Evolutionary conservation across 2,329 filamentous ascomycete genomes (phyloP).

Genomic region (Hymenoscyphus salicellus): DNA sequence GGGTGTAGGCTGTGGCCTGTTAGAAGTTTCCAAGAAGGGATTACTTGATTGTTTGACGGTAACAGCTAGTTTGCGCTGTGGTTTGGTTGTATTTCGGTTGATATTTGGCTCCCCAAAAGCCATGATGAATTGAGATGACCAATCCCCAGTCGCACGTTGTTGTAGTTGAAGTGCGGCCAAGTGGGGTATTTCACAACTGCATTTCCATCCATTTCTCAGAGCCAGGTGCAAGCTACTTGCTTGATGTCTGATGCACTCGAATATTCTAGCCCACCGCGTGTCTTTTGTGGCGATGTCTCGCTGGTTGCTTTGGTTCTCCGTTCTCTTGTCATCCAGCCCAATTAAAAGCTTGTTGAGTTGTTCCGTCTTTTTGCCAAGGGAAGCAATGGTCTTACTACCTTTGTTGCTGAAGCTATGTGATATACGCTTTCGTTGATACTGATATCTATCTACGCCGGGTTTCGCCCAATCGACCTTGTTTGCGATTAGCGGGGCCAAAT

Average conservation of each 20-base stretch:
- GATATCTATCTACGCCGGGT: constrained; percentile 23
- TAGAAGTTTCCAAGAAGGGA: background rate
- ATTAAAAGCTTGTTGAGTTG: constrained; percentile 25
- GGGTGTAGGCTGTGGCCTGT: background rate
- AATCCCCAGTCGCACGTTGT: constrained; percentile 19
- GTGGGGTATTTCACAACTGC: constrained; percentile 24
- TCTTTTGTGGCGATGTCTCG: constrained; percentile 22
- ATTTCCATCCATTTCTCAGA: constrained; percentile 26
- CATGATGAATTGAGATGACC: constrained; percentile 20
- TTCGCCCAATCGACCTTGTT: constrained; percentile 27
- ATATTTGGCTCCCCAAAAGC: background rate
- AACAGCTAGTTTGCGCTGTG: background rate
- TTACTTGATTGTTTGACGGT: background rate
- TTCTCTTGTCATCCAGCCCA: constrained; percentile 15
- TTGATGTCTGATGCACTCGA: constrained; percentile 26
- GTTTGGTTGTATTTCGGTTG: background rate
- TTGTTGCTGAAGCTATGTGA: constrained; percentile 27
- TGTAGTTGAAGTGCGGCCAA: constrained; percentile 24
- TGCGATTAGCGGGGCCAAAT: background rate
- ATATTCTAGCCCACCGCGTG: constrained; percentile 25
- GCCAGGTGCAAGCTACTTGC: constrained; percentile 26
- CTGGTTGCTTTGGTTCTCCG: constrained; percentile 12
- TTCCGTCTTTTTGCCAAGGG: constrained; percentile 23
- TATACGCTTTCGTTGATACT: constrained; percentile 30
- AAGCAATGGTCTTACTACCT: constrained; percentile 17